Percentiles rank a stretch among this genome's conserved stretches.
Evolutionary conservation across 441 rosid species (phyloP).

Genomic region (Populus hybrid): DNA sequence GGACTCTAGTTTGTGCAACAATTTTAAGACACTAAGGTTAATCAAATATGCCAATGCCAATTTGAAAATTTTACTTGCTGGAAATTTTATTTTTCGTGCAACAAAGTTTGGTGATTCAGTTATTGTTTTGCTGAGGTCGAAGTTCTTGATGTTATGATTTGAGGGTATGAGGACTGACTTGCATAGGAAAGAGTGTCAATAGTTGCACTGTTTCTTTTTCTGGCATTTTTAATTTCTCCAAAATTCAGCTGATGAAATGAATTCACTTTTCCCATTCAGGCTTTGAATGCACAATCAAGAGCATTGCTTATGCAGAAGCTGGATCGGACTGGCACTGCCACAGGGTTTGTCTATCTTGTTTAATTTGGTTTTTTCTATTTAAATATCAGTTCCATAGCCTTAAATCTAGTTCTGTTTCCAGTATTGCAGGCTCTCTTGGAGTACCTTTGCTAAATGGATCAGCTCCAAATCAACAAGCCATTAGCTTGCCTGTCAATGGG

Average conservation of each 20-base stretch:
- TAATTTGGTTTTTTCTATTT: neutral
- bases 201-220: neutral
- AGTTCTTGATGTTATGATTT: neutral
- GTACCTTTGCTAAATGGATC: conserved; percentile 61
- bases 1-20: neutral
- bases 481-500: conserved; percentile 46
- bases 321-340: conserved; percentile 83
- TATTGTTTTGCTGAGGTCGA: neutral
- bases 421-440: conserved; percentile 71
- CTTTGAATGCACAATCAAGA: conserved; percentile 89
- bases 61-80: neutral
- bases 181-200: neutral
- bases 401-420: conserved; percentile 18
- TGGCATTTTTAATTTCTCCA: neutral
- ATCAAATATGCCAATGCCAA: neutral
- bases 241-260: neutral
- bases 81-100: neutral
- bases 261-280: conserved; percentile 35
- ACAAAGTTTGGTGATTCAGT: neutral
- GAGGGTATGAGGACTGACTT: neutral
- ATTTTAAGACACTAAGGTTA: neutral
- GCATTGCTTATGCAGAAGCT: conserved; percentile 78
- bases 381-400: neutral
- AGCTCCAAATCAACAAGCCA: conserved; percentile 42
- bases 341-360: conserved; percentile 46